Evolutionary conservation across 257 asterid species (phyloP).

Genomic region (Orobanche coerulescens): DNA sequence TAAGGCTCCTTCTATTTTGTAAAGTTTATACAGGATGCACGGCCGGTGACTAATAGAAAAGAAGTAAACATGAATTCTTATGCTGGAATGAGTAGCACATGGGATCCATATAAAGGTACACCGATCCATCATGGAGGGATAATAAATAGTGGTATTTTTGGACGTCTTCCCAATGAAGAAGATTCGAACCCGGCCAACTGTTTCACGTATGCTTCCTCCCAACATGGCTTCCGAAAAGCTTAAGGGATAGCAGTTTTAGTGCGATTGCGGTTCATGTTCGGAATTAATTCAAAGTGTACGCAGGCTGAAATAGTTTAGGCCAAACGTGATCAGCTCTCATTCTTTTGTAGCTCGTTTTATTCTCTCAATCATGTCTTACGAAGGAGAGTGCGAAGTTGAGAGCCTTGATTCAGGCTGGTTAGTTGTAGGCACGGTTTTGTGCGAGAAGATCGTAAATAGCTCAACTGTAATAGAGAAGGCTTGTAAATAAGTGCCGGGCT

Average conservation of each 20-base stretch:
- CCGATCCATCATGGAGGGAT: conserved; percentile 24
- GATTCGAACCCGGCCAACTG: conserved; percentile 18
- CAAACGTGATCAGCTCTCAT: conserved; percentile 11
- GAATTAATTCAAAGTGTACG: too few relatives aligned
- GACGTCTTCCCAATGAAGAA: conserved; percentile 23
- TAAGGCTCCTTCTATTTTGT: not conserved
- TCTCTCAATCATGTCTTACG: not conserved
- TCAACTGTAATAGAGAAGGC: not conserved
- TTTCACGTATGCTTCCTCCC: conserved; percentile 25
- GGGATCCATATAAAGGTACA: conserved; percentile 32
- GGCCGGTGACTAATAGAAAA: conserved; percentile 31
- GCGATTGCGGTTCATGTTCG: too few relatives aligned
- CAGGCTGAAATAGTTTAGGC: conserved; percentile 20
- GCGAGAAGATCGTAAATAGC: not conserved
- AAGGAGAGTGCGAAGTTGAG: not conserved
- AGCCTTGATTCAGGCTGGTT: not conserved
- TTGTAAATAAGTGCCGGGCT: not conserved
- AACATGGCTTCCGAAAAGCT: conserved; percentile 24
- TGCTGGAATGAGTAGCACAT: conserved; percentile 24
- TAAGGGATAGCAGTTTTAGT: conserved; percentile 21
- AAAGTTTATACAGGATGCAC: conserved; percentile 33
- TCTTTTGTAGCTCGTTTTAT: conserved; percentile 18
- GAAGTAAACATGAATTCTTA: conserved; percentile 26
- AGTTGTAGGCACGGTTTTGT: not conserved
- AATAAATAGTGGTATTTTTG: conserved; percentile 20